Conservation (phyloP, 2,329 filamentous ascomycete species). For the Daldinia sp. region DNA sequence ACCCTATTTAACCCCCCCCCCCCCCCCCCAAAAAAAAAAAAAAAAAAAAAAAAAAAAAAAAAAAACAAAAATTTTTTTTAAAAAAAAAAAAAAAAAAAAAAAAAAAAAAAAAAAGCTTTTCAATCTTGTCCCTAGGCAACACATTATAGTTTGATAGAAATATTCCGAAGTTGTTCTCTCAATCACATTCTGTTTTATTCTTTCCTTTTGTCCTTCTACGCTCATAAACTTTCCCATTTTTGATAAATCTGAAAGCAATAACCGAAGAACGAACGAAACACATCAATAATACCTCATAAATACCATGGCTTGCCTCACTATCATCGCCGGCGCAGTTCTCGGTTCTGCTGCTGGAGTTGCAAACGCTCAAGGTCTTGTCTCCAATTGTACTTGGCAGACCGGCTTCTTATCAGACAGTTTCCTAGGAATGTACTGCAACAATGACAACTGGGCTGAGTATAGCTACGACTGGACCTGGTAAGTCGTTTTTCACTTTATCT, state of each 20-base stretch:
- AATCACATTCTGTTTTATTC: neutral
- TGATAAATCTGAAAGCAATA: neutral
- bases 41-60: too few species aligned
- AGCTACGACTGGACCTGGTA: constrained; percentile 54
- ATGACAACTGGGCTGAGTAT: constrained; percentile 46
- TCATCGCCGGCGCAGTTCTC: constrained; percentile 21
- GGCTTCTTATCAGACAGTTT: constrained; percentile 45
- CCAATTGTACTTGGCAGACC: constrained; percentile 50
- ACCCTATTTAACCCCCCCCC: too few species aligned
- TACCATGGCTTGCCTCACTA: constrained; percentile 3
- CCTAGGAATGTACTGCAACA: constrained; percentile 53
- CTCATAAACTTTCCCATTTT: neutral
- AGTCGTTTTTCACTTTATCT: constrained; percentile 5
- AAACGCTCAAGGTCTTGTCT: constrained; percentile 45
- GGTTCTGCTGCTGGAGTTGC: constrained; percentile 42
- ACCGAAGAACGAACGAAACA: neutral
- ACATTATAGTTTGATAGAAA: neutral
- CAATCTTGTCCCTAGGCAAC: neutral
- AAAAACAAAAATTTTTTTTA: too few species aligned
- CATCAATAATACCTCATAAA: constrained; percentile 4
- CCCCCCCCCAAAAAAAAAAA: too few species aligned
- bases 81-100: too few species aligned
- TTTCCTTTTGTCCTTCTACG: neutral
- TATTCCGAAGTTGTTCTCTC: neutral
- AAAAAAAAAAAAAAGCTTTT: too few species aligned